These are phyloP conservation scores for Elaeis guineensis DNA, from an alignment of 176 grass and related monocot genomes.

Conservation along the genomic window DNA sequence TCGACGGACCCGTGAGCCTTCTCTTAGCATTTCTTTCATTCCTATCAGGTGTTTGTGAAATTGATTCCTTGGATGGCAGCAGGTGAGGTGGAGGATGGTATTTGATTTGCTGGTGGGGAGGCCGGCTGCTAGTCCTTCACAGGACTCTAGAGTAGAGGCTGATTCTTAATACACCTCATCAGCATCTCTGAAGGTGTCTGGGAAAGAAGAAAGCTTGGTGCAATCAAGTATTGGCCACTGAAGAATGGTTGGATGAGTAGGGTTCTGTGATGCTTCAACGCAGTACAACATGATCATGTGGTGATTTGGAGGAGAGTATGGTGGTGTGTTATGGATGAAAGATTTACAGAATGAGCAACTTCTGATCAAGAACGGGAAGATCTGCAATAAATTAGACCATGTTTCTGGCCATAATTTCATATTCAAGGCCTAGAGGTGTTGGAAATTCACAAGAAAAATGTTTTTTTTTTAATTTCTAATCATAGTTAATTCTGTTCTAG, in stretches of 20 bases:
- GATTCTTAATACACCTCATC: not conserved
- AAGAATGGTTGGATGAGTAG: not conserved
- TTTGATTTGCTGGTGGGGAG: conserved; percentile 41
- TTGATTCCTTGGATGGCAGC: conserved; percentile 29
- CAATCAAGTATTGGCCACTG: conserved; percentile 27
- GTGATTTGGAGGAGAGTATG: too few species aligned
- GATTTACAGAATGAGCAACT: too few species aligned
- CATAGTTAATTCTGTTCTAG: too few species aligned
- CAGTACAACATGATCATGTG: too few species aligned
- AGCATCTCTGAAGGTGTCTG: not conserved
- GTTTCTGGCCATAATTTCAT: too few species aligned
- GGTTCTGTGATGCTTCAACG: too few species aligned
- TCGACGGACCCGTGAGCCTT: conserved; percentile 66
- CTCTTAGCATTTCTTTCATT: conserved; percentile 2
- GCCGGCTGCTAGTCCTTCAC: conserved; percentile 29
- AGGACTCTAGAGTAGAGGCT: not conserved
- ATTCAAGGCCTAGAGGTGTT: too few species aligned
- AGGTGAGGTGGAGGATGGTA: conserved; percentile 55
- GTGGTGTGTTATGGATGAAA: too few species aligned
- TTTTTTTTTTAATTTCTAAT: too few species aligned
- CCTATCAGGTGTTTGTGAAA: not conserved
- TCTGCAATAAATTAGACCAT: too few species aligned
- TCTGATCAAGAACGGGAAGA: too few species aligned
- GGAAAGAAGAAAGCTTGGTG: conserved; percentile 33
- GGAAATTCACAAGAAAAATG: too few species aligned